Conservation (phyloP, 2,329 filamentous ascomycete genomes). For the Fusarium poae region DNA sequence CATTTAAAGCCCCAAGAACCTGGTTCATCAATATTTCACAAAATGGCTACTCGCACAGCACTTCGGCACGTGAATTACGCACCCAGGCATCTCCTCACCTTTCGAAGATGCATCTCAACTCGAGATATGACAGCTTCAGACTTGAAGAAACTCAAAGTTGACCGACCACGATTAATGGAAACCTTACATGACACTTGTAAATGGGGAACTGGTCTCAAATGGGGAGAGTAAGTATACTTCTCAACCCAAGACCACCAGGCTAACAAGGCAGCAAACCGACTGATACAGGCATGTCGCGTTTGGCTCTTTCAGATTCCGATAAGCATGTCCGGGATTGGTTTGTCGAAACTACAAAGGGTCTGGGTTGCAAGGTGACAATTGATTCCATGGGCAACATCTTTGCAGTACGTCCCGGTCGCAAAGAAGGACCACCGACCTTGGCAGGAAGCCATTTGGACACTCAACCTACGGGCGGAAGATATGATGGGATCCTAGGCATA, state of each 20-base stretch:
- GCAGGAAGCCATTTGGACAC: constrained; percentile 78
- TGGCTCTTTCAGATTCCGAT: constrained; percentile 78
- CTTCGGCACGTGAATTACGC: background rate
- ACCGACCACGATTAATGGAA: constrained; percentile 41
- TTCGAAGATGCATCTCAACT: constrained; percentile 34
- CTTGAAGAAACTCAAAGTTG: constrained; percentile 38
- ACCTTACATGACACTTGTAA: constrained; percentile 43
- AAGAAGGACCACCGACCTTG: constrained; percentile 72
- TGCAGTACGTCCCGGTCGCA: constrained; percentile 74
- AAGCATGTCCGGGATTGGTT: constrained; percentile 83
- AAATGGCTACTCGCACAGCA: constrained; percentile 1
- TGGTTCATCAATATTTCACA: rapidly evolving
- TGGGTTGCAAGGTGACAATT: constrained; percentile 76
- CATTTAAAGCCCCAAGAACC: rapidly evolving
- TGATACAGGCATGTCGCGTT: constrained; percentile 82
- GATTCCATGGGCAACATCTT: constrained; percentile 88
- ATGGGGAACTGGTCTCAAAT: constrained; percentile 39
- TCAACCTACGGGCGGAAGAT: constrained; percentile 74
- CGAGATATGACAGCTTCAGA: constrained; percentile 39
- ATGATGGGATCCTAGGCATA: constrained; percentile 83
- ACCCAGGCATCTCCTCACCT: background rate
- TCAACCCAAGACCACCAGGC: rapidly evolving
- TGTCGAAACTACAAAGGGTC: constrained; percentile 67
- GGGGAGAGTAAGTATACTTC: constrained; percentile 36
- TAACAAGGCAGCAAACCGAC: constrained; percentile 44